Base-by-base conservation (phyloP, 2,329 filamentous ascomycete species). In the Penicillium crustosum region DNA sequence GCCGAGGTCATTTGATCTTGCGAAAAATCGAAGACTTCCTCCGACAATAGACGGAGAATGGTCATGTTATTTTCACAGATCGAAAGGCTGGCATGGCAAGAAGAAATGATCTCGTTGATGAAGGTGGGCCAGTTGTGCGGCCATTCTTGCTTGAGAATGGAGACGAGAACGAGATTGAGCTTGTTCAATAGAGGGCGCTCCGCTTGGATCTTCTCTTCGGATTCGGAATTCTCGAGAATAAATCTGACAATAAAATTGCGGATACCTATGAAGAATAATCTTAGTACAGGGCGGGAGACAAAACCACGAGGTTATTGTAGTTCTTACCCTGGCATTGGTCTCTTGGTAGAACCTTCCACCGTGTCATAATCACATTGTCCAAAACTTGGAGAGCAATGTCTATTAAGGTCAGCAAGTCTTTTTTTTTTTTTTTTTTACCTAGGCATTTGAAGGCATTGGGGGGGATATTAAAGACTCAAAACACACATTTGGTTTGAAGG, bases 21-120 rank as follows among this genome's bases (percentile, higher is more conserved):
- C 1, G 94, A 99, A 77, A 95, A 99, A 80, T 99, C 94, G 72
- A 99, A 99, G 38, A 99, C 93, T 77, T 99, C 94, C 76, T 99
- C 94, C 7, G 94, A 99, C 45, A 99, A 84, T 68, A 99, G 81
- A 59, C 94, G 89, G 67, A 99, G 85, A 68, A 99, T 97, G 64
- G 91, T 92, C 94, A 99, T 99, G 82, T 99, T 99, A 82, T 99
- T 99, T 80, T 99, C 94, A 84, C 95, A 99, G 69, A 99, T 95
- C 38, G 93, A 94, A 53, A 99, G 82, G 77, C 90, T 97, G 66
- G 91, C 93, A 75, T 96, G 93, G 78, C 93, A 97, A 55, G 94
- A 93, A 23, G 91, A 89, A 69, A 99, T 92, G 77, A 99, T 99
- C 81, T 99, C 94, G 82, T 97, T 97, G 84, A 99, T 97, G 78